A percentile compares a stretch with the other conserved stretches of the same genome.
phyloP scores from a whole-genome alignment of 805 yeast genomes.

The Candida alai region DNA sequence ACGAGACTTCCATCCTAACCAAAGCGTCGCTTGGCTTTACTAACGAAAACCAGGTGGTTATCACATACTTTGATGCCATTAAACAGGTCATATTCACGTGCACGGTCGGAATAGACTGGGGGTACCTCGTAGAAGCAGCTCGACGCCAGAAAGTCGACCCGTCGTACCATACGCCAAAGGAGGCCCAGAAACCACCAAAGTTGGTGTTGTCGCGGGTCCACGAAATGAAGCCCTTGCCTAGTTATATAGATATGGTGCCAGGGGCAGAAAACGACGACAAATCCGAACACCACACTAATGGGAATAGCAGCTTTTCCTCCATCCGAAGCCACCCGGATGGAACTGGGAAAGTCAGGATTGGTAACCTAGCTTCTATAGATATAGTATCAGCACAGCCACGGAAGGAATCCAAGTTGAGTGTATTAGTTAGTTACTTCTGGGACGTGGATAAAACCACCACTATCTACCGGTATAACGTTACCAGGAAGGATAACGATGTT shows the following conservation, averaged over 20 bases:
- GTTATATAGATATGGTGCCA: conserved; percentile 12
- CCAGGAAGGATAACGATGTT: conserved; percentile 18
- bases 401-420: conserved; percentile 40
- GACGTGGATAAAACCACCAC: conserved; percentile 16
- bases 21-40: conserved; percentile 52
- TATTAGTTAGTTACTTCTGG: conserved; percentile 39
- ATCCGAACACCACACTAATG: conserved; percentile 9
- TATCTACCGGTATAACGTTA: conserved; percentile 27
- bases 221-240: conserved; percentile 24
- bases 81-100: conserved; percentile 39
- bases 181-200: conserved; percentile 38
- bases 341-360: conserved; percentile 8
- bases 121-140: conserved; percentile 46
- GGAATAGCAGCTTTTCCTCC: too few species aligned
- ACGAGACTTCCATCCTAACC: conserved; percentile 18
- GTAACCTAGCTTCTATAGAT: conserved; percentile 29
- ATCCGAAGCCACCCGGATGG: too few species aligned
- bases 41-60: conserved; percentile 42
- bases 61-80: conserved; percentile 38
- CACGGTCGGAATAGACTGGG: conserved; percentile 51
- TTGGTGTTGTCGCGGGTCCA: conserved; percentile 30
- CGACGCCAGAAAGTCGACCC: conserved; percentile 44
- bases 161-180: conserved; percentile 48
- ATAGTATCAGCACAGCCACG: conserved; percentile 44
- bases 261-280: conserved; percentile 15